Percentiles rank a stretch among this genome's conserved stretches.
Evolutionary conservation across 2,329 filamentous ascomycete genomes (phyloP).

Genomic region (Calonectria henricotiae): DNA sequence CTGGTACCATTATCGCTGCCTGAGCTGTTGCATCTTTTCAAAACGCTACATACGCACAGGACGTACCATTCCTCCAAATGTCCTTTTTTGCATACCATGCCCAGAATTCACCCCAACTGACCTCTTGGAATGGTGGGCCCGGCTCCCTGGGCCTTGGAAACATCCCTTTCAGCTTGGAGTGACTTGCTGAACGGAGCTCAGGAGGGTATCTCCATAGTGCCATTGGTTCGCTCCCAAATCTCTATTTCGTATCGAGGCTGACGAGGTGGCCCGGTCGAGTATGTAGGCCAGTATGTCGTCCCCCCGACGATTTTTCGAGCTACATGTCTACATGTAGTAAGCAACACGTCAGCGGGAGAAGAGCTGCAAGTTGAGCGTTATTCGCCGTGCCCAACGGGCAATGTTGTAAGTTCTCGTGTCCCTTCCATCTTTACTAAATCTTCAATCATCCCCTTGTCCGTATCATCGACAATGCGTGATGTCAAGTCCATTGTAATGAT

Average conservation of each 20-base stretch:
- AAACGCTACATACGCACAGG: conserved; percentile 33
- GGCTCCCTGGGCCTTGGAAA: conserved; percentile 30
- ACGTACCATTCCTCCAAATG: conserved; percentile 28
- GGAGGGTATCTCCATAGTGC: conserved; percentile 4
- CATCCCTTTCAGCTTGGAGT: conserved; percentile 16
- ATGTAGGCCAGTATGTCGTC: not conserved
- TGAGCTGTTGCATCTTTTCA: conserved; percentile 5
- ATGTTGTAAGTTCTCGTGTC: not conserved
- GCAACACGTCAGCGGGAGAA: not conserved
- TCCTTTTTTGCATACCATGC: not conserved
- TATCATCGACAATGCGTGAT: conserved; percentile 11
- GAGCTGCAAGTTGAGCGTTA: not conserved
- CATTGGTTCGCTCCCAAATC: conserved; percentile 23
- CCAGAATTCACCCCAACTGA: conserved; percentile 11
- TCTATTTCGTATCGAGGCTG: conserved; percentile 25
- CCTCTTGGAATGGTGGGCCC: conserved; percentile 27
- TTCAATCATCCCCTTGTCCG: not conserved
- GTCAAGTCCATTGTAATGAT: not conserved
- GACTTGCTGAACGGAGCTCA: conserved; percentile 30
- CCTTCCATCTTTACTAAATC: not conserved
- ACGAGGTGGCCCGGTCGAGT: conserved; percentile 10
- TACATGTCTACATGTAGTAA: not conserved
- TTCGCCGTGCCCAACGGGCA: not conserved
- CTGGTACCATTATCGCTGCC: conserved; percentile 27
- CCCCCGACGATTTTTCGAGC: not conserved